Conservation (phyloP, 768 basidiomycete species). For the Gautieria morchelliformis region DNA sequence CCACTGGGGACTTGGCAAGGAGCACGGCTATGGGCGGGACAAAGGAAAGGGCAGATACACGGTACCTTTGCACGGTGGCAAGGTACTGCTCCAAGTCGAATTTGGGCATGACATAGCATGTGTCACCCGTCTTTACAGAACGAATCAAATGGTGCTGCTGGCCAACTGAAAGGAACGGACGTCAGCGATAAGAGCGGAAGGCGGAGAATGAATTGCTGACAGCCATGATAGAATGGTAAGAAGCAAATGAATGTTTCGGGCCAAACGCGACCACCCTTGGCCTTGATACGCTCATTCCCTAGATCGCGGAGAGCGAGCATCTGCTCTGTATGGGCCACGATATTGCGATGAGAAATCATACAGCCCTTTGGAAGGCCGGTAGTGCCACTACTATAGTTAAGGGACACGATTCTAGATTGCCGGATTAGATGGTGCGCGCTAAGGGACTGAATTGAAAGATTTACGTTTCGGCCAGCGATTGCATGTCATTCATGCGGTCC, state of each 20-base stretch:
- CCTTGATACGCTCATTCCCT: background rate
- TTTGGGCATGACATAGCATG: conserved; percentile 10
- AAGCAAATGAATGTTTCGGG: conserved; percentile 8
- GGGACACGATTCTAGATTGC: conserved; percentile 1
- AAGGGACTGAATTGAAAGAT: background rate
- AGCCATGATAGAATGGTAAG: conserved; percentile 8
- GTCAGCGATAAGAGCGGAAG: background rate
- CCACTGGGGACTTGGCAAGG: conserved; percentile 25
- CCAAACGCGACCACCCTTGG: conserved; percentile 4
- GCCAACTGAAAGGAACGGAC: background rate
- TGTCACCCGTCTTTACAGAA: conserved; percentile 5
- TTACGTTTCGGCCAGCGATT: conserved; percentile 2
- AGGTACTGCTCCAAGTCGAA: conserved; percentile 7
- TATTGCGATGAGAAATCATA: conserved; percentile 9
- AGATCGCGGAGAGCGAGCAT: conserved; percentile 7
- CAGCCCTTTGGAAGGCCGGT: conserved; percentile 69
- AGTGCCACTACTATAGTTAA: conserved; percentile 50
- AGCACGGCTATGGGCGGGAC: conserved; percentile 33
- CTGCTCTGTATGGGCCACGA: conserved; percentile 7
- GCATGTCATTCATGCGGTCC: background rate
- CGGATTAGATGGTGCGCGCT: background rate
- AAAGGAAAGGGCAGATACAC: conserved; percentile 21
- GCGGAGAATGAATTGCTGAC: background rate
- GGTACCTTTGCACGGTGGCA: conserved; percentile 17
- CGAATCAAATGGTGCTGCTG: conserved; percentile 8